Evolutionary conservation across 1,284 basidiomycete genomes (phyloP).

Genomic region (Neotropicomus parvogracilis): DNA sequence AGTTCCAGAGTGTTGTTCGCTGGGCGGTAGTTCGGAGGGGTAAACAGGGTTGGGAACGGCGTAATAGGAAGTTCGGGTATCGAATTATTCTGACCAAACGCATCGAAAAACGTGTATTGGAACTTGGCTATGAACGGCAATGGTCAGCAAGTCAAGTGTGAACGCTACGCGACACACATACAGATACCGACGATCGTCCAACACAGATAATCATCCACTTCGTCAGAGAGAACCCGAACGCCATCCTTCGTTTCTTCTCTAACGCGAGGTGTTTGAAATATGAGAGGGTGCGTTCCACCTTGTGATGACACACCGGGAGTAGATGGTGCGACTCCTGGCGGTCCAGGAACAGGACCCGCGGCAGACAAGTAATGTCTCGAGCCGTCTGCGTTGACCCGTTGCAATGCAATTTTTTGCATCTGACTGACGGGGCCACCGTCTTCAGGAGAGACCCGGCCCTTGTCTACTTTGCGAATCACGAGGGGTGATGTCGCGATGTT

Average conservation of each 20-base stretch:
- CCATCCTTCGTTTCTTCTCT: constrained; percentile 74
- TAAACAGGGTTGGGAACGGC: constrained; percentile 84
- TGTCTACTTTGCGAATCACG: constrained; percentile 90
- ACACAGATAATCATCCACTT: constrained; percentile 91
- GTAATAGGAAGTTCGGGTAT: constrained; percentile 80
- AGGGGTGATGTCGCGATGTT: constrained; percentile 85
- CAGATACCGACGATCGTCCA: constrained; percentile 97
- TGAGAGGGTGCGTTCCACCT: constrained; percentile 72
- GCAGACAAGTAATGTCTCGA: constrained; percentile 79
- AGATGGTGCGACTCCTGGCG: constrained; percentile 61
- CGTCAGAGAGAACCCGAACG: constrained; percentile 66
- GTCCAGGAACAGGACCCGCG: constrained; percentile 74
- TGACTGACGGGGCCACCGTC: constrained; percentile 92
- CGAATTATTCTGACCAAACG: constrained; percentile 71
- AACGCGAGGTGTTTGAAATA: constrained; percentile 72
- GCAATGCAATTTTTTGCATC: constrained; percentile 93
- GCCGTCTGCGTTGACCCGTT: constrained; percentile 77
- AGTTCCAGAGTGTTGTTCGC: constrained; percentile 73
- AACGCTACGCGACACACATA: constrained; percentile 43
- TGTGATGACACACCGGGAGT: constrained; percentile 68
- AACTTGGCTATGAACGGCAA: constrained; percentile 64
- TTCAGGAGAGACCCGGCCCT: constrained; percentile 76
- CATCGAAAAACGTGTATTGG: constrained; percentile 93
- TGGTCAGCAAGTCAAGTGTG: constrained; percentile 20
- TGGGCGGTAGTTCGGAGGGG: constrained; percentile 72